Conservation (phyloP, 83 land plant genomes). For the Picea engelmannii region DNA sequence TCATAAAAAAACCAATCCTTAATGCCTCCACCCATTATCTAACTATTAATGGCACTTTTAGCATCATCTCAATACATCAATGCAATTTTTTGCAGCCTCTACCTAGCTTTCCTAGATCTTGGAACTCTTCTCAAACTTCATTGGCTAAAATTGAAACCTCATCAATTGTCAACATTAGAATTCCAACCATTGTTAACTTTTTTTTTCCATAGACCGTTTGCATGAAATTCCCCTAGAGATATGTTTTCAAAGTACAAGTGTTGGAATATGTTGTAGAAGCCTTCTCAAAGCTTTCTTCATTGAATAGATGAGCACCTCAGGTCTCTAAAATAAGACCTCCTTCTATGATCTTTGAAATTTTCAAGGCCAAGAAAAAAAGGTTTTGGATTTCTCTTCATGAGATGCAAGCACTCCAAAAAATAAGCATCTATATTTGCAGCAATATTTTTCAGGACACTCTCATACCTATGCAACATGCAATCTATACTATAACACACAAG, state of each 20-base stretch:
- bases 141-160: slow-evolving; percentile 60
- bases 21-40: slow-evolving; percentile 85
- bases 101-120: slow-evolving; percentile 87
- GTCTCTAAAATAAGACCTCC: slow-evolving; percentile 67
- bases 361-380: slow-evolving; percentile 35
- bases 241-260: slow-evolving; percentile 63
- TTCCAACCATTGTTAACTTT: slow-evolving; percentile 74
- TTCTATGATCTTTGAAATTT: slow-evolving; percentile 38
- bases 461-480: no score
- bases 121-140: slow-evolving; percentile 93
- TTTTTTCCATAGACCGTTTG: slow-evolving; percentile 81
- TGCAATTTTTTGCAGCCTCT: no score
- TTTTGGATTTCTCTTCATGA: no score
- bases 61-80: slow-evolving; percentile 74
- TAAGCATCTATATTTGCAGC: no score
- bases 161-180: slow-evolving; percentile 39
- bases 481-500: no score
- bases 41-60: slow-evolving; percentile 20
- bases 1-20: slow-evolving; percentile 61
- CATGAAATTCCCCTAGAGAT: slow-evolving; percentile 83
- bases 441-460: no score
- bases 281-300: slow-evolving; percentile 79
- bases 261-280: slow-evolving; percentile 80
- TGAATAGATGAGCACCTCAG: slow-evolving; percentile 86
- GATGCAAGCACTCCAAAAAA: no score